Conservation (phyloP, 2,329 filamentous ascomycete genomes). For the Verticillium longisporum region DNA sequence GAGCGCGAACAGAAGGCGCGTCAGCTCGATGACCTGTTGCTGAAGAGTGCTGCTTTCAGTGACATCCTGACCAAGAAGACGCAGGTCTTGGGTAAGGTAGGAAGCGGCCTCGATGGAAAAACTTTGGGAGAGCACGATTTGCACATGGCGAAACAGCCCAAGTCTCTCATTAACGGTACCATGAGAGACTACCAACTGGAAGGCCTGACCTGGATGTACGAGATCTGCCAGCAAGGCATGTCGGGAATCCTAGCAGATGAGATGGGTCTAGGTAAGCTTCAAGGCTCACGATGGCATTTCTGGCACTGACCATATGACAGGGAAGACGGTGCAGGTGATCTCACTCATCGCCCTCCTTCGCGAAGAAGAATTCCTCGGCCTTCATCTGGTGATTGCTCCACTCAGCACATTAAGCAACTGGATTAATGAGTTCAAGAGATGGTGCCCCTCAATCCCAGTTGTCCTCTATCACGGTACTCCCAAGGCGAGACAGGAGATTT, state of each 20-base stretch:
- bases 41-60: conserved; percentile 53
- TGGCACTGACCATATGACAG: conserved; percentile 26
- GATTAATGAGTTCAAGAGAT: conserved; percentile 88
- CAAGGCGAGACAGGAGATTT: conserved; percentile 68
- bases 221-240: conserved; percentile 71
- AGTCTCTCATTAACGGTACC: conserved; percentile 74
- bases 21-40: conserved; percentile 52
- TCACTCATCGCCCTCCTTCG: conserved; percentile 79
- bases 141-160: conserved; percentile 77
- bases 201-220: conserved; percentile 91
- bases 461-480: conserved; percentile 87
- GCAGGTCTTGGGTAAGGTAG: conserved; percentile 54
- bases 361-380: conserved; percentile 79
- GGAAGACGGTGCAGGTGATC: conserved; percentile 90
- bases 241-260: conserved; percentile 90
- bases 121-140: conserved; percentile 59
- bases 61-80: conserved; percentile 60
- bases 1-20: conserved; percentile 52
- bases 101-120: conserved; percentile 53
- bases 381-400: conserved; percentile 85
- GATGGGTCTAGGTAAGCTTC: conserved; percentile 66
- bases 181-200: conserved; percentile 96
- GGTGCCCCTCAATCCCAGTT: conserved; percentile 83
- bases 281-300: background rate
- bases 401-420: conserved; percentile 91